Percentiles rank a stretch among this genome's conserved stretches.
Conservation (phyloP, 805 yeast species). For the Brettanomyces bruxellensis region DNA sequence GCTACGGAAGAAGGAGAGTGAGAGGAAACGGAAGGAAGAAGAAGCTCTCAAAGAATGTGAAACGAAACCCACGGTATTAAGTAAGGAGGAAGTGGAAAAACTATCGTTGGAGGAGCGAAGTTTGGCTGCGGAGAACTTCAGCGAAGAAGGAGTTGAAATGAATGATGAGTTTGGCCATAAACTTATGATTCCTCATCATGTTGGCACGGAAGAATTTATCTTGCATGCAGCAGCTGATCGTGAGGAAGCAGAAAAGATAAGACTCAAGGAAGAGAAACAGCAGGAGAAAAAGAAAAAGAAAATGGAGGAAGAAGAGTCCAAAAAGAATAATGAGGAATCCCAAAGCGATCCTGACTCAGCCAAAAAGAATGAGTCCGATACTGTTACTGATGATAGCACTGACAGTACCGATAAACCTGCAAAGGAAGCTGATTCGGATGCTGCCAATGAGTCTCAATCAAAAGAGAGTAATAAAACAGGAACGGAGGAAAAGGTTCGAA, state of each 20-base stretch:
- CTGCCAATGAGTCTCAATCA: no score
- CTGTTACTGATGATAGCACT: neutral
- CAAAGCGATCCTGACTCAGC: neutral
- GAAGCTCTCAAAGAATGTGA: neutral
- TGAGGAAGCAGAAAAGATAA: slow-evolving; percentile 19
- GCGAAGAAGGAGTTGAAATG: slow-evolving; percentile 10
- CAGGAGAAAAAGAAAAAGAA: neutral
- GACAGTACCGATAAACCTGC: neutral
- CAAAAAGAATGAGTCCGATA: neutral
- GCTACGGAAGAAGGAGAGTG: slow-evolving; percentile 3
- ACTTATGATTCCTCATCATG: slow-evolving; percentile 15
- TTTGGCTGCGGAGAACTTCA: slow-evolving; percentile 6
- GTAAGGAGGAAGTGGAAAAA: slow-evolving; percentile 3
- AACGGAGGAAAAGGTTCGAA: no score
- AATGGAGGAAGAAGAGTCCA: neutral
- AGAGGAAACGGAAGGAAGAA: neutral
- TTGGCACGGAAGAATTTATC: slow-evolving; percentile 11
- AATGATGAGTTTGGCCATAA: slow-evolving; percentile 13
- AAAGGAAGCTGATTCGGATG: neutral
- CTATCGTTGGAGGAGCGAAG: slow-evolving; percentile 5
- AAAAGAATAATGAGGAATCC: neutral
- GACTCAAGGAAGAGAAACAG: neutral
- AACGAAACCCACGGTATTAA: slow-evolving; percentile 1
- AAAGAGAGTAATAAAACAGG: no score
- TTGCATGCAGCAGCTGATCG: slow-evolving; percentile 12